Evolutionary conservation across 1,284 basidiomycete species (phyloP), one percentile per base, ranked within the genome.

Genomic region (Laetiporus sulphureus): DNA sequence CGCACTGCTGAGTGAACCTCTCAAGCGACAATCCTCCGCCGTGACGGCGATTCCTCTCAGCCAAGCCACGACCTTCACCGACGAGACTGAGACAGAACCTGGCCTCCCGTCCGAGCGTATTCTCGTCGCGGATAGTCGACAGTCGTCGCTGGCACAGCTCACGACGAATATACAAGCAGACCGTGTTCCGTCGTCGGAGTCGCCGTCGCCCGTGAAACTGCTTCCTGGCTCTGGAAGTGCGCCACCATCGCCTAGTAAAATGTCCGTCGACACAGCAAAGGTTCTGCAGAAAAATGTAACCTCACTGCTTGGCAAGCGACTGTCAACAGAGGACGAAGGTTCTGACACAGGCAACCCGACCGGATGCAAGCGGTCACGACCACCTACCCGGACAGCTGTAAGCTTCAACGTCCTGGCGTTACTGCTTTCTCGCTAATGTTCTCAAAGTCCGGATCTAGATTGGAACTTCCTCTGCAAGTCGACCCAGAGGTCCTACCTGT

Each of bases 261-360:
- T 72, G 13, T 59, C 69, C 32, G 60, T 57, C 36, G 66, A 70
- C 31, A 67, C 67, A 15, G 66, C 74, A 13, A 68, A 64, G 48
- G 75, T 71, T 15, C 61, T 86, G 18, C 73, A 81, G 45, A 77
- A 80, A 44, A 80, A 73, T 46, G 72, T 86, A 33, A 73, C 73
- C 3, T 71, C 73, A n/a, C 56, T 83, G 40, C 62, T 85, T 7
- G 83, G 83, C 5, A 87, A 87, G 57, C 66, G 81, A 12, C 66
- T 67, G 20, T 63, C 68, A 4, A 48, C 50, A 12, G 54, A 23
- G 60, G 72, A 73, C 10, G 69, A 68, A 20, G 44, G 40, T 21
- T 40, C 41, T 29, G 42, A 39, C 2, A 38, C 36, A 7, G 47
- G 32, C n/a, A 38, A 36, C 29, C 53, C 46, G 48, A 58, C 55